Percentiles rank a stretch among this genome's conserved stretches.
These are phyloP conservation scores for Diddensiella transvaalensis DNA, from an alignment of 805 yeast genomes.

Conservation along the genomic window DNA sequence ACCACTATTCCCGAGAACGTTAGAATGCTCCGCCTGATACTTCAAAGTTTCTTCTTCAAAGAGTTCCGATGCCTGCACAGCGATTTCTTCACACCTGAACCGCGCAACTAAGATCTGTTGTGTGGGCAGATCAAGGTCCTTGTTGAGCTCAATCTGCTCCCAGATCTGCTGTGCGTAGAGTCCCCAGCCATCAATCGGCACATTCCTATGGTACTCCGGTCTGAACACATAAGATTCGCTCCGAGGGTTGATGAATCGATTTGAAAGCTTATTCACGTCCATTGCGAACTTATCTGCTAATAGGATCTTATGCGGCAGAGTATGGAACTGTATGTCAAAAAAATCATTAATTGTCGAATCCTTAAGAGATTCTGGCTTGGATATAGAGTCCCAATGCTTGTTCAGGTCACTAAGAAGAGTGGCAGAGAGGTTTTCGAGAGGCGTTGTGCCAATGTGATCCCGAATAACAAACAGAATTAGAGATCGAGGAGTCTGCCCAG, in stretches of 20 bases:
- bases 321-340: slow-evolving; percentile 78
- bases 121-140: slow-evolving; percentile 93
- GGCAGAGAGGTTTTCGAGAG: slow-evolving; percentile 62
- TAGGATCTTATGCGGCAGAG: slow-evolving; percentile 80
- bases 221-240: slow-evolving; percentile 53
- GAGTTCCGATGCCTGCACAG: slow-evolving; percentile 46
- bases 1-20: slow-evolving; percentile 19
- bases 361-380: slow-evolving; percentile 65
- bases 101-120: slow-evolving; percentile 94
- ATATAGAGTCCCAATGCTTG: slow-evolving; percentile 72
- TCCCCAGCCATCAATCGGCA: slow-evolving; percentile 97
- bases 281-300: slow-evolving; percentile 65
- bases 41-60: slow-evolving; percentile 40
- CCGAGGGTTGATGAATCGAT: slow-evolving; percentile 47
- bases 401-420: slow-evolving; percentile 69
- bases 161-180: slow-evolving; percentile 86
- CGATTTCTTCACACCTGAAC: slow-evolving; percentile 90
- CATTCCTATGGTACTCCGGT: slow-evolving; percentile 69
- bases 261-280: slow-evolving; percentile 63
- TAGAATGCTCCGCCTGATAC: slow-evolving; percentile 28
- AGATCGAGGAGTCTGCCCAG: slow-evolving; percentile 42
- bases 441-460: slow-evolving; percentile 87
- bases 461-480: slow-evolving; percentile 75
- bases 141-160: slow-evolving; percentile 90
- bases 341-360: slow-evolving; percentile 62